Percentiles rank a stretch among this genome's conserved stretches.
Conservation (phyloP, 345 rosid genomes). For the Sisymbrium irio region DNA sequence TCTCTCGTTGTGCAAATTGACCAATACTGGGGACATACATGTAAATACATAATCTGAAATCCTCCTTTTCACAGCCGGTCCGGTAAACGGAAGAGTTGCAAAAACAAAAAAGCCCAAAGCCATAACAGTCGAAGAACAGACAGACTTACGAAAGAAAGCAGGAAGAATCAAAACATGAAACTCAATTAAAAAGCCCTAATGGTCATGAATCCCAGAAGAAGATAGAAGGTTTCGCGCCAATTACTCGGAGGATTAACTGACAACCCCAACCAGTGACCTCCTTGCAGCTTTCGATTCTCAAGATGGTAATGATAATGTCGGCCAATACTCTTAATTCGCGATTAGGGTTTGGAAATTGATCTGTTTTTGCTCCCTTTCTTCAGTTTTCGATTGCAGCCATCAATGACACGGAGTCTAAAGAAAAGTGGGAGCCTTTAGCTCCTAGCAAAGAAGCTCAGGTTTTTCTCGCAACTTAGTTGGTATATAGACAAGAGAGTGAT, state of each 20-base stretch:
- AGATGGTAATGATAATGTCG: slow-evolving; percentile 28
- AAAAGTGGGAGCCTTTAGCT: slow-evolving; percentile 97
- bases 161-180: slow-evolving; percentile 11
- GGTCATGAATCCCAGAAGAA: neutral
- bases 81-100: neutral
- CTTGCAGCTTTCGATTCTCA: slow-evolving; percentile 13
- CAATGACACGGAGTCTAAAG: slow-evolving; percentile 74
- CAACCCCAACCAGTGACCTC: neutral
- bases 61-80: too few relatives aligned
- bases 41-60: too few relatives aligned
- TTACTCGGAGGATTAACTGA: neutral
- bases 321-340: neutral
- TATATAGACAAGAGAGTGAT: neutral
- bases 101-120: neutral
- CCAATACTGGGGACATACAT: neutral
- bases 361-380: neutral
- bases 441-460: slow-evolving; percentile 99
- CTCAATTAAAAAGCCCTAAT: slow-evolving; percentile 19
- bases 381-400: slow-evolving; percentile 97
- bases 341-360: slow-evolving; percentile 7
- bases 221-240: neutral
- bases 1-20: neutral
- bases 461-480: slow-evolving; percentile 8
- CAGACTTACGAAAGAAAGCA: too few relatives aligned
- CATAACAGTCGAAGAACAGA: neutral